Evolutionary conservation across 2,329 filamentous ascomycete genomes (phyloP).

Genomic region (Colletotrichum filicis): DNA sequence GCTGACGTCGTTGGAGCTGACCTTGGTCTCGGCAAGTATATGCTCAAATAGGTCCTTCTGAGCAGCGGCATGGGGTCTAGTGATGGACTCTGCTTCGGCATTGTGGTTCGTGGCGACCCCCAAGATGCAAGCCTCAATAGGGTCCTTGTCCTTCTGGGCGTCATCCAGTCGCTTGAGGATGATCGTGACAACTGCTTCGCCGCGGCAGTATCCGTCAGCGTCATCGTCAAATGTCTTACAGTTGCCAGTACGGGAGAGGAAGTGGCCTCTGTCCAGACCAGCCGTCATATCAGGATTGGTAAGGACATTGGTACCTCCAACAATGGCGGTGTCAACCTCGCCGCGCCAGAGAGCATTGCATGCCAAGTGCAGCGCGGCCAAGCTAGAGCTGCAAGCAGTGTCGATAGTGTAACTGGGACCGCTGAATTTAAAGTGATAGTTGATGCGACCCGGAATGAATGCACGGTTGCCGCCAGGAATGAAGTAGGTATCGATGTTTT

Average conservation of each 20-base stretch:
- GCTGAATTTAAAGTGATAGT: conserved; percentile 82
- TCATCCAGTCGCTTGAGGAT: conserved; percentile 53
- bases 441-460: conserved; percentile 70
- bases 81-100: conserved; percentile 55
- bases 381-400: conserved; percentile 81
- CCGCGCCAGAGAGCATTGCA: conserved; percentile 57
- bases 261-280: conserved; percentile 79
- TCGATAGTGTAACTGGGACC: conserved; percentile 79
- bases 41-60: conserved; percentile 53
- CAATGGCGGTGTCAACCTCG: conserved; percentile 81
- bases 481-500: conserved; percentile 69
- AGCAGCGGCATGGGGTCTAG: conserved; percentile 44
- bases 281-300: conserved; percentile 85
- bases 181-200: conserved; percentile 55
- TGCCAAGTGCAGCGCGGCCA: conserved; percentile 76
- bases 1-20: conserved; percentile 61
- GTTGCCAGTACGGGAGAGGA: conserved; percentile 79
- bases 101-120: conserved; percentile 51
- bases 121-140: conserved; percentile 49
- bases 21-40: conserved; percentile 45
- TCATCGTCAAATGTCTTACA: conserved; percentile 83
- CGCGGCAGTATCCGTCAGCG: conserved; percentile 60
- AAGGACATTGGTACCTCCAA: conserved; percentile 80
- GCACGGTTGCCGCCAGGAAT: conserved; percentile 64
- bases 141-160: conserved; percentile 51